Base-by-base conservation (phyloP, 129 eudicot species). In the Oenanthe sinensis region DNA sequence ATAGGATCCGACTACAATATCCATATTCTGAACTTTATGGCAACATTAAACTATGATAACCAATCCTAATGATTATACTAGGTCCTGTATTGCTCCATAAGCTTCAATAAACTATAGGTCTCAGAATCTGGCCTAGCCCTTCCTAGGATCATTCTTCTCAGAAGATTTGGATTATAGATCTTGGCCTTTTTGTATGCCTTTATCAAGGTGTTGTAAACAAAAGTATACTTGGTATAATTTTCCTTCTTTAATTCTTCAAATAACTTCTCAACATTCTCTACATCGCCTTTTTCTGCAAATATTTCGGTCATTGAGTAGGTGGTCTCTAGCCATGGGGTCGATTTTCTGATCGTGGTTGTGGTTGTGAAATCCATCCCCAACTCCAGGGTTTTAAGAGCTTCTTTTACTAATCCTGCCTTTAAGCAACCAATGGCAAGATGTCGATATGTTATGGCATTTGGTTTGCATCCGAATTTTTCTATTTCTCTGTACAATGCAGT, bases 81-180 rank as follows among this genome's bases (percentile, higher is more conserved):
- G 45, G 81, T 76, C 48, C 83, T 86, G 84, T 90, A 89, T 84
- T 92, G 96, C 74, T 95, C 97, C 74, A 88, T 85, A 48, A 92
- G 90, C 83, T 86, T 96, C 75, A 92, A 42, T n/a, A 96, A 87
- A 83, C 99, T 92, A 40, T 96, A 96, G 30, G 97, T 92, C 86
- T 90, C 99, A 24, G 95, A 80, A 89, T 96, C 97, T 11, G 99
- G 99, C 81, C 95, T 87, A 19, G 91, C 85, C 81, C 99, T 97
- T 45, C 95, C 99, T 55, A 96, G 88, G 79, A 96, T 92, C 99
- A 96, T 92, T 72, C 97, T 86, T 78, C 77, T 85, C 37, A 96
- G 80, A 82, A 92, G 92, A 87, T 96, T 84, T 33, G 97, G 88
- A 80, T 91, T 85, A 69, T 83, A 88, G 44, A 84, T 33, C 81